phyloP scores from a whole-genome alignment of 192 early-diverging fungal species.

The Coemansia sp. region DNA sequence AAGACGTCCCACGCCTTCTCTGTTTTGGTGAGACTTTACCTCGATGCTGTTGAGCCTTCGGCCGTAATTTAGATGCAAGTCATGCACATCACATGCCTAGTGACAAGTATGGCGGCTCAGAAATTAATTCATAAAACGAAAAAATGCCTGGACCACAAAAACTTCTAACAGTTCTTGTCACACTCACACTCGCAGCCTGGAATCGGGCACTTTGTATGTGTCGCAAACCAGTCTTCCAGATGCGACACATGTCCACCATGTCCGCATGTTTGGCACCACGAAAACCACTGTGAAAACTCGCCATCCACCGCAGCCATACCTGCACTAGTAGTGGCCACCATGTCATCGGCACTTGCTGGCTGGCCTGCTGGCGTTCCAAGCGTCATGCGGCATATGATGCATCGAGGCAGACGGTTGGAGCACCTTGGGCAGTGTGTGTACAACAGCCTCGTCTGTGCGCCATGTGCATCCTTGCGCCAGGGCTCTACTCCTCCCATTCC shows the following conservation, averaged over 20 bases:
- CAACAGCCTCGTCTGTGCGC: conserved; percentile 34
- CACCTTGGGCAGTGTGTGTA: conserved; percentile 48
- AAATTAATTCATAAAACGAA: too few species aligned
- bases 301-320: conserved; percentile 15
- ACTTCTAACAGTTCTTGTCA: conserved; percentile 16
- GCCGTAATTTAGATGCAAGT: background rate
- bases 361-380: conserved; percentile 39
- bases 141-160: background rate
- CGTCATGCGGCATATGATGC: conserved; percentile 51
- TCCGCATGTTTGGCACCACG: conserved; percentile 97
- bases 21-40: too few species aligned
- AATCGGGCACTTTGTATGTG: conserved; percentile 84
- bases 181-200: conserved; percentile 72
- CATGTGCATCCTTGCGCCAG: conserved; percentile 29
- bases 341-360: background rate
- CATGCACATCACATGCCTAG: background rate
- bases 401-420: conserved; percentile 42
- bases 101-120: too few species aligned
- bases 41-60: too few species aligned
- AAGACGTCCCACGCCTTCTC: conserved; percentile 1
- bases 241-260: conserved; percentile 96
- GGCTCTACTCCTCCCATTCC: conserved; percentile 8
- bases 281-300: conserved; percentile 90
- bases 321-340: background rate
- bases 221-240: conserved; percentile 88